Evolutionary conservation across 495 filamentous ascomycete genomes (phyloP).

Genomic region (Aspergillus leporis): DNA sequence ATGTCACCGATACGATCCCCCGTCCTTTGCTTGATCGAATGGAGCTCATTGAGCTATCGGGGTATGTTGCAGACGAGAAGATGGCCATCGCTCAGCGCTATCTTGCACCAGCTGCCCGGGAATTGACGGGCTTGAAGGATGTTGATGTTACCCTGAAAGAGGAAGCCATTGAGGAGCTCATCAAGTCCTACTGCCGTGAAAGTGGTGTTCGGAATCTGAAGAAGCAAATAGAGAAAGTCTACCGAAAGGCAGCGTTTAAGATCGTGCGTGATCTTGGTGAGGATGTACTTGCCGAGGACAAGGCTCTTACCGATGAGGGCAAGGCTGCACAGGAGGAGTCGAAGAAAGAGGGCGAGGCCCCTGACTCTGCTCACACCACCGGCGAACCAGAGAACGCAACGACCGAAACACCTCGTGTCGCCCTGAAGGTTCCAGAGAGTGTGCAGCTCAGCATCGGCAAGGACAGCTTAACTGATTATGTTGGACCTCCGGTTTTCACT

Average conservation of each 20-base stretch:
- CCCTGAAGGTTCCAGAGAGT: slow-evolving; percentile 80
- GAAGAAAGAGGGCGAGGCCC: slow-evolving; percentile 54
- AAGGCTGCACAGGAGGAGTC: slow-evolving; percentile 77
- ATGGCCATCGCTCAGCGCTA: slow-evolving; percentile 97
- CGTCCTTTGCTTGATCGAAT: slow-evolving; percentile 93
- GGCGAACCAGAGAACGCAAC: slow-evolving; percentile 66
- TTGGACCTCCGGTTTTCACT: slow-evolving; percentile 93
- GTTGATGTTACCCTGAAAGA: slow-evolving; percentile 83
- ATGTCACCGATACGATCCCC: slow-evolving; percentile 98
- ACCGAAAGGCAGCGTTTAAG: slow-evolving; percentile 94
- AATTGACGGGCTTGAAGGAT: slow-evolving; percentile 85
- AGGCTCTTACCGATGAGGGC: slow-evolving; percentile 84
- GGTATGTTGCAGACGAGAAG: slow-evolving; percentile 98
- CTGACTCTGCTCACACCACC: slow-evolving; percentile 58
- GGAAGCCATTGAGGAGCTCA: slow-evolving; percentile 90
- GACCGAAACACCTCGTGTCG: slow-evolving; percentile 71
- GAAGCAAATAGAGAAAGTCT: slow-evolving; percentile 99
- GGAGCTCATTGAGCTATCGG: slow-evolving; percentile 96
- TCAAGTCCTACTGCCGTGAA: slow-evolving; percentile 97
- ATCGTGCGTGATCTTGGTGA: slow-evolving; percentile 96
- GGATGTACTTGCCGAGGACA: slow-evolving; percentile 74
- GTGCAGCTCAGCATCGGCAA: slow-evolving; percentile 88
- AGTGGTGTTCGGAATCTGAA: slow-evolving; percentile 97
- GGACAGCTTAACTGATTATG: slow-evolving; percentile 94
- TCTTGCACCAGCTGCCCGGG: slow-evolving; percentile 86